Conservation (phyloP, 768 basidiomycete genomes). For the Tricholomella constricta region DNA sequence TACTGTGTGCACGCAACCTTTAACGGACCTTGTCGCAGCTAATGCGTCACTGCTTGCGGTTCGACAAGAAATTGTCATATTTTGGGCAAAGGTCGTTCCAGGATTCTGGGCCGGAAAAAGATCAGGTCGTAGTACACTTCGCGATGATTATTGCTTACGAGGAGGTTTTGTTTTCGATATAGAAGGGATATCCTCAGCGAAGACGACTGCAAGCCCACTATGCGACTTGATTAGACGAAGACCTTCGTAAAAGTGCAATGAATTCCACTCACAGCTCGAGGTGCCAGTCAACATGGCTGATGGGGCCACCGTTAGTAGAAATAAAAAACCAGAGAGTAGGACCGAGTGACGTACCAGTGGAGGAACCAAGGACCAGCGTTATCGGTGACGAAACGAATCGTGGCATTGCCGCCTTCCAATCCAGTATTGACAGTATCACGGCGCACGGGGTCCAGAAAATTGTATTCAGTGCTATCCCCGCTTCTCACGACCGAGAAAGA, state of each 20-base stretch:
- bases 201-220: slow-evolving; percentile 19
- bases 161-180: slow-evolving; percentile 12
- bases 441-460: slow-evolving; percentile 38
- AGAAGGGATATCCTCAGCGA: slow-evolving; percentile 29
- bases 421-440: slow-evolving; percentile 35
- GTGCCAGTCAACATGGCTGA: slow-evolving; percentile 38
- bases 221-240: background rate
- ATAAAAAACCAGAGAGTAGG: slow-evolving; percentile 19
- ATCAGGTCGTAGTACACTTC: background rate
- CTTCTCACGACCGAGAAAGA: slow-evolving; percentile 44
- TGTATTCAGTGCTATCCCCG: slow-evolving; percentile 35
- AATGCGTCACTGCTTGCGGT: no score
- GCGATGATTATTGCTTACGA: slow-evolving; percentile 9
- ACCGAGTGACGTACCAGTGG: slow-evolving; percentile 41
- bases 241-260: background rate
- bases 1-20: no score
- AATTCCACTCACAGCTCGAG: slow-evolving; percentile 31
- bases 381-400: slow-evolving; percentile 61
- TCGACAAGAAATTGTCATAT: no score
- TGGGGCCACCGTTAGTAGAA: background rate
- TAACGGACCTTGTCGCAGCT: no score
- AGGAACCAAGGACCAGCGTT: slow-evolving; percentile 46
- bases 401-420: slow-evolving; percentile 31
- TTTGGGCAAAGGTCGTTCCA: slow-evolving; percentile 29
- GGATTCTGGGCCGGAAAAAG: slow-evolving; percentile 13